Conservation (phyloP, 129 eudicot genomes). For the Lactuca sativa region DNA sequence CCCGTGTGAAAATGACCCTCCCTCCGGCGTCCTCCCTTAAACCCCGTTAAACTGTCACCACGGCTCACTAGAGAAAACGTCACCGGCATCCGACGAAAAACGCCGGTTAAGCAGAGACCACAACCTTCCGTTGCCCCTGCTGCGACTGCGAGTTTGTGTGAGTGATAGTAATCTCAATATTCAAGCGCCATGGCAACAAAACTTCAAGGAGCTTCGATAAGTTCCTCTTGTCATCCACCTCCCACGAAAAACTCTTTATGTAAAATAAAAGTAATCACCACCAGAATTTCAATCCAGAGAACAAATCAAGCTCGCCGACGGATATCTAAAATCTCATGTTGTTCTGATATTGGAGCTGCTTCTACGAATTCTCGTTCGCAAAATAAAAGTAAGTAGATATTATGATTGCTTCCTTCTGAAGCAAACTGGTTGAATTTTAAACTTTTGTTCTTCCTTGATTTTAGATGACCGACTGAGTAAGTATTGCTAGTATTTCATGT, state of each 20-base stretch:
- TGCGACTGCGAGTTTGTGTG: too few species aligned
- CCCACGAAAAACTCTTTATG: constrained; percentile 10
- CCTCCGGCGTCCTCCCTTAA: not conserved
- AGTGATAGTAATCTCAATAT: not conserved
- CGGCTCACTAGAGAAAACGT: not conserved
- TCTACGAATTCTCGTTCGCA: constrained; percentile 17
- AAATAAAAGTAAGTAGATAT: constrained; percentile 25
- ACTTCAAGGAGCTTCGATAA: constrained; percentile 19
- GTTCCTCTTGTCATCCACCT: constrained; percentile 7
- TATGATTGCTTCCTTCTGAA: not conserved
- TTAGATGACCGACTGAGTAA: not conserved
- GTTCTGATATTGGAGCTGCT: constrained; percentile 1
- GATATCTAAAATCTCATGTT: not conserved
- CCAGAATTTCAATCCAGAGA: constrained; percentile 2
- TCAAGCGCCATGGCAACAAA: constrained; percentile 26
- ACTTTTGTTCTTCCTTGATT: not conserved
- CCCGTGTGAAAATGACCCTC: not conserved
- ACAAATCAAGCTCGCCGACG: constrained; percentile 3
- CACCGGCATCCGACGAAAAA: constrained; percentile 6
- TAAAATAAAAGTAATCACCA: constrained; percentile 7
- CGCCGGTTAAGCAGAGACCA: constrained; percentile 4
- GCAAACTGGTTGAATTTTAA: constrained; percentile 2
- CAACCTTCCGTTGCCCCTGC: not conserved
- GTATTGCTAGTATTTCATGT: not conserved
- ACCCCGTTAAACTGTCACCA: not conserved